These are phyloP conservation scores for Rosa rugosa DNA, from an alignment of 306 rosid genomes.

Conservation along the genomic window DNA sequence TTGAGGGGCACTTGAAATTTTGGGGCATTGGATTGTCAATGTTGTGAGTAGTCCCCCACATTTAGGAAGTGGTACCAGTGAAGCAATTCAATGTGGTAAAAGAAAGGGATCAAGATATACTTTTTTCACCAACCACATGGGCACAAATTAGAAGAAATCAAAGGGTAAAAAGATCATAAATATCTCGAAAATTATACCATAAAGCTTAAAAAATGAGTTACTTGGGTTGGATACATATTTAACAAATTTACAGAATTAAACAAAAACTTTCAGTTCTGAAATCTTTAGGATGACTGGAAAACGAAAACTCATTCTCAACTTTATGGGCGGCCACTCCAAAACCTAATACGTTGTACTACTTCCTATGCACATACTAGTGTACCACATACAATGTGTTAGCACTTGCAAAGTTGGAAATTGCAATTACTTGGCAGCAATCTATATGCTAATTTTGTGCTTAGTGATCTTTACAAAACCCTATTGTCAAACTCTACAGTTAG, in stretches of 20 bases:
- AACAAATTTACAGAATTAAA: neutral
- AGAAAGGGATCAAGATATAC: conserved; percentile 9
- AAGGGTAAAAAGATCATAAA: neutral
- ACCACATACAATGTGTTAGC: neutral
- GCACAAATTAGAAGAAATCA: conserved; percentile 1
- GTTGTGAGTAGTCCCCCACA: neutral
- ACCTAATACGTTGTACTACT: neutral
- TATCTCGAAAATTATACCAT: neutral
- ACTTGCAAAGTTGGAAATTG: neutral
- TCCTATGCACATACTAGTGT: neutral
- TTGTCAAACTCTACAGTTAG: neutral
- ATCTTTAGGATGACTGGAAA: neutral
- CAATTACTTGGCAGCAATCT: neutral
- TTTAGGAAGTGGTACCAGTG: conserved; percentile 15
- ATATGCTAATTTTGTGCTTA: neutral
- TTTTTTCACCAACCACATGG: conserved; percentile 41
- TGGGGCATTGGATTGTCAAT: neutral
- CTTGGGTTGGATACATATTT: neutral
- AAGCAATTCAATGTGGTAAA: conserved; percentile 15
- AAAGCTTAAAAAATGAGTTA: neutral
- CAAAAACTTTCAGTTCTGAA: neutral
- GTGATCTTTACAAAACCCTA: neutral
- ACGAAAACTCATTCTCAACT: neutral
- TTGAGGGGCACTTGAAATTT: neutral
- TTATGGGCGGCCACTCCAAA: neutral